Evolutionary conservation across 1,139 yeast species (phyloP).

Genomic region (Hemisphaericaspora xylofermentans): DNA sequence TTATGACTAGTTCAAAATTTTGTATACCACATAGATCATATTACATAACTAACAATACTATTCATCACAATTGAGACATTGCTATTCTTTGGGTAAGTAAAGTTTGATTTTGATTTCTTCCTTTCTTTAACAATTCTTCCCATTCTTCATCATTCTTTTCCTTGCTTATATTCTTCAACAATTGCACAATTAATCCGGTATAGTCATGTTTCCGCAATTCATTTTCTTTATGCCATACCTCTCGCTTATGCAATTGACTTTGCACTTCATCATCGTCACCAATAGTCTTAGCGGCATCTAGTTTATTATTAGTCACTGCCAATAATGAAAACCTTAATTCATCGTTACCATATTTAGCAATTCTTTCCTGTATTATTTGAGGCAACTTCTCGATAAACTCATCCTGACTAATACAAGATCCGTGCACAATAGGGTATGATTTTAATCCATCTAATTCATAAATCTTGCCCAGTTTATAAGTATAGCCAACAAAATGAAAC

Average conservation of each 20-base stretch:
- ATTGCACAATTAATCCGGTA: conserved; percentile 50
- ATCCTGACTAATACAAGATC: conserved; percentile 33
- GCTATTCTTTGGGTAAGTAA: conserved; percentile 8
- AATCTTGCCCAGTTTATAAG: conserved; percentile 45
- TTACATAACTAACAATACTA: conserved; percentile 3
- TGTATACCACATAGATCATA: conserved; percentile 7
- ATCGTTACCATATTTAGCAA: conserved; percentile 43
- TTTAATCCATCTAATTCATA: conserved; percentile 70
- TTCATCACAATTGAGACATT: conserved; percentile 10
- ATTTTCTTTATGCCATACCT: conserved; percentile 40
- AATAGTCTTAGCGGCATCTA: conserved; percentile 32
- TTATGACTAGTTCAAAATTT: conserved; percentile 23
- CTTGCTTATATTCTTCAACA: conserved; percentile 41
- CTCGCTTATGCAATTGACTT: conserved; percentile 35
- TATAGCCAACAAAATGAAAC: conserved; percentile 64
- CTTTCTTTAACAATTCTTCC: conserved; percentile 35
- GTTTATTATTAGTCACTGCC: conserved; percentile 54
- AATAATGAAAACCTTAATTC: conserved; percentile 62
- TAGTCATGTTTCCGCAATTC: conserved; percentile 56
- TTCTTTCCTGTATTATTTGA: conserved; percentile 44
- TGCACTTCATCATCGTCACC: conserved; percentile 36
- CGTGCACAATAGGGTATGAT: conserved; percentile 58
- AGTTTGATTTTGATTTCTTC: conserved; percentile 21
- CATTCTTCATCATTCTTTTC: conserved; percentile 45
- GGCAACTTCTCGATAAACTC: conserved; percentile 48